Evolutionary conservation across 169 alveolate species (phyloP), one percentile per base, ranked within the genome.

Genomic region (Plasmodium relictum): DNA sequence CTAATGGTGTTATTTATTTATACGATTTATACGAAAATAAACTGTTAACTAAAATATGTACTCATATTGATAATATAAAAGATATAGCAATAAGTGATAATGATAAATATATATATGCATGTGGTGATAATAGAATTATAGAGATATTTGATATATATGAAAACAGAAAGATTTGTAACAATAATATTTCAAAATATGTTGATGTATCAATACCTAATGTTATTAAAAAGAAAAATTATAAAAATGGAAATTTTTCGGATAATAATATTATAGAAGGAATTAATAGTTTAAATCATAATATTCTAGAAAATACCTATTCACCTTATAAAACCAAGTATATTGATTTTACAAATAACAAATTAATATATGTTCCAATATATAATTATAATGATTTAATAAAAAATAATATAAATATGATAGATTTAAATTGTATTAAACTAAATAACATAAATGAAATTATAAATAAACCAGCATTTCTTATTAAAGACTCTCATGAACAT

Each of bases 11-110:
- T 70, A 86, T 86, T 61, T 86, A 70, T 62, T 18, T 86, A 42
- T 86, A 86, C 44, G 92, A 86, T 50, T 86, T 86, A 73, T 70
- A 70, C 59, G 86, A 70, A 72, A 86, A 86, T 50, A 86, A 86
- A 24, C 31, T 86, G 31, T 20, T 86, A 61, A 37, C 92, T 7
- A 71, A 86, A 61, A 70, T 86, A 14, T 63, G 74, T 14, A 86
- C 92, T 37, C 42, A 37, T 39, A 86, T 86, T 58, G 87, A 86
- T 52, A 70, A 59, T 42, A 86, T 86, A n/a, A 70, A 58, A 26
- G 92, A 86, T 66, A 24, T 86, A 8, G 44, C 59, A n/a, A 86
- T 86, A 16, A 71, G 92, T 54, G 92, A 86, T 61, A 71, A 86
- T 86, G 92, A 86, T 6, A 86, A 71, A 41, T 70, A 86, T 44